Base-by-base conservation (phyloP, 2,329 filamentous ascomycete species). In the Xylariaceae sp. region DNA sequence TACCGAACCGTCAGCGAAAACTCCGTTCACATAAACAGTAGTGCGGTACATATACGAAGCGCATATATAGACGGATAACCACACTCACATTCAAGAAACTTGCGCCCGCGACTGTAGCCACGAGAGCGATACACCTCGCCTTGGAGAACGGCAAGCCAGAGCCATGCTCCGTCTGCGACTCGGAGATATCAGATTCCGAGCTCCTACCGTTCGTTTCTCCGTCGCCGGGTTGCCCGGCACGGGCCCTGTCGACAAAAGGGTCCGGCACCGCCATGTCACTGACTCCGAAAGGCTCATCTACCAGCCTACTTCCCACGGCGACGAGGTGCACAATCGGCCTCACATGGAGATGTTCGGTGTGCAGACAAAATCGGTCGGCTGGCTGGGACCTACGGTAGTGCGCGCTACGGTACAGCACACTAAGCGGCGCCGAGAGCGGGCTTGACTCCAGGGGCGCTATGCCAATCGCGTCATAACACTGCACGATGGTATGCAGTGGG, bases 71-170 rank as follows among this genome's bases (percentile, higher is more conserved):
- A 34, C 6, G 42, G 19, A 16, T 19, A 42, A 26, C 36, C 10
- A 22, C 1, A 9, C 61, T 69, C 52, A 78, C 80, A 55, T 83
- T 83, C 58, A 80, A 68, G 61, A 83, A 83, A 9, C 76, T 76
- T 9, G 80, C 80, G 3, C 80, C 80, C 0, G 78, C 76, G 5
- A 81, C 70, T 0, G 79, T 82, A 1, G 73, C 72, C 4, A 82
- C 80, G 10, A 83, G 71, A 4, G 77, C 79, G 42, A 83, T 78
- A 55, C 76, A 76, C 21, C 75, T 71, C n/a, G 71, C 74, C 60
- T 74, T 80, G 19, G 79, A 80, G 39, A 78, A 66, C 3, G 70
- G 69, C 12, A 74, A 57, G 5, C 44, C 29, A 36, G 40, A 62
- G 4, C 56, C 56, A 5, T 63, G 57, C 10, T 57, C 60, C n/a